Evolutionary conservation across 2,329 filamentous ascomycete species (phyloP).

Genomic region (Talaromyces sp.): DNA sequence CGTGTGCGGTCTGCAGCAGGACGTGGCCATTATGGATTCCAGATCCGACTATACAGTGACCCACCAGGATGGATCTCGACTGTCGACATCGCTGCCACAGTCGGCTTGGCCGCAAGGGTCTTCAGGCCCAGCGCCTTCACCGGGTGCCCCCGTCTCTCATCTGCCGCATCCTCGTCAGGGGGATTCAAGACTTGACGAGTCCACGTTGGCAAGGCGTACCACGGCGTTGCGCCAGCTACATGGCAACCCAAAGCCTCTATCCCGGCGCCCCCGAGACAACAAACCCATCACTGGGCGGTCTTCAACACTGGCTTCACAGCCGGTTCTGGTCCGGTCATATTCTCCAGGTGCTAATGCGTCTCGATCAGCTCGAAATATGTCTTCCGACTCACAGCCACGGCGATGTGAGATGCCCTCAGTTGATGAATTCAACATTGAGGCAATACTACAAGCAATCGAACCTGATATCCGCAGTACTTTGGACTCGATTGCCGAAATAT

Average conservation of each 20-base stretch:
- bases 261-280: slow-evolving; percentile 22
- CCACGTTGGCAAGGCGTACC: slow-evolving; percentile 26
- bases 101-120: slow-evolving; percentile 25
- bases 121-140: not conserved
- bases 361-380: slow-evolving; percentile 18
- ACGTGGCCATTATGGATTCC: slow-evolving; percentile 27
- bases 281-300: slow-evolving; percentile 19
- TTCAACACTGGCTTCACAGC: slow-evolving; percentile 33
- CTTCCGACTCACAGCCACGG: slow-evolving; percentile 24
- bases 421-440: slow-evolving; percentile 52
- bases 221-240: slow-evolving; percentile 30
- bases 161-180: slow-evolving; percentile 21
- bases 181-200: slow-evolving; percentile 24
- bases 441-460: slow-evolving; percentile 53
- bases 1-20: slow-evolving; percentile 5
- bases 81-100: slow-evolving; percentile 25
- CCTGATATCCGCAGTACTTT: slow-evolving; percentile 55
- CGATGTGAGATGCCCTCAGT: slow-evolving; percentile 40
- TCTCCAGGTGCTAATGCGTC: slow-evolving; percentile 26
- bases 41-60: slow-evolving; percentile 23
- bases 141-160: slow-evolving; percentile 18
- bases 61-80: slow-evolving; percentile 21
- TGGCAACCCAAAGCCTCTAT: slow-evolving; percentile 20
- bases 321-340: slow-evolving; percentile 40
- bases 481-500: slow-evolving; percentile 60